phyloP scores from a whole-genome alignment of 495 filamentous ascomycete genomes.

The Penicillium paxilli region DNA sequence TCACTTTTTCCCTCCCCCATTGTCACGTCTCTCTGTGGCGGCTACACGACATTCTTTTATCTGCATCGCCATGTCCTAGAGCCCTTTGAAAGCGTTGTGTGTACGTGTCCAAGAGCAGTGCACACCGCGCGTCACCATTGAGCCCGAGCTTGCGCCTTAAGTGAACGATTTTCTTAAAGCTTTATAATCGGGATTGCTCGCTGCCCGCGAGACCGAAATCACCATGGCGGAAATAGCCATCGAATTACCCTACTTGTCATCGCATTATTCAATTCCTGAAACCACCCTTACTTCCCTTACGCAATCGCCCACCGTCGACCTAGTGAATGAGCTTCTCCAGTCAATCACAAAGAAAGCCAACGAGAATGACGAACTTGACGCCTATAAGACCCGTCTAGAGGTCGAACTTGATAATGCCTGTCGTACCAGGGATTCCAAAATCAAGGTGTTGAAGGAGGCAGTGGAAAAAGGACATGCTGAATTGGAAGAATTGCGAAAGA shows the following conservation, averaged over 20 bases:
- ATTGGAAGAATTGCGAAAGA: conserved; percentile 71
- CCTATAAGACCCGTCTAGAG: conserved; percentile 80
- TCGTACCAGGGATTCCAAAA: conserved; percentile 74
- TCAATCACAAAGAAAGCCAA: conserved; percentile 71
- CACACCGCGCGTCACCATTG: conserved; percentile 15
- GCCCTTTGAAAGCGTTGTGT: conserved; percentile 15
- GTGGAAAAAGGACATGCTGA: conserved; percentile 82
- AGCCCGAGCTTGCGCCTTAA: conserved; percentile 10
- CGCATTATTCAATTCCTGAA: conserved; percentile 72
- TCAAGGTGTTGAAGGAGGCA: conserved; percentile 73
- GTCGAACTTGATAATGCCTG: conserved; percentile 93
- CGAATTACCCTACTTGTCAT: conserved; percentile 73
- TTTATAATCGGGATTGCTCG: neutral
- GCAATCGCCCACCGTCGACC: conserved; percentile 72
- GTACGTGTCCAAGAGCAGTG: conserved; percentile 22
- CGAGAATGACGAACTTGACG: conserved; percentile 73
- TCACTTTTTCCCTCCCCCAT: conserved; percentile 7
- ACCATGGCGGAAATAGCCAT: conserved; percentile 75
- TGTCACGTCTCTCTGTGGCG: neutral
- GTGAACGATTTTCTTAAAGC: neutral
- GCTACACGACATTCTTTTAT: conserved; percentile 2
- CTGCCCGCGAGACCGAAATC: conserved; percentile 17
- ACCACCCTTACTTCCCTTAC: conserved; percentile 62
- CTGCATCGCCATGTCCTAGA: conserved; percentile 22
- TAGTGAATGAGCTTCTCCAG: conserved; percentile 68